Percentiles rank a stretch among this genome's conserved stretches.
Conservation (phyloP, 805 yeast species). For the Komagataella ulmi region DNA sequence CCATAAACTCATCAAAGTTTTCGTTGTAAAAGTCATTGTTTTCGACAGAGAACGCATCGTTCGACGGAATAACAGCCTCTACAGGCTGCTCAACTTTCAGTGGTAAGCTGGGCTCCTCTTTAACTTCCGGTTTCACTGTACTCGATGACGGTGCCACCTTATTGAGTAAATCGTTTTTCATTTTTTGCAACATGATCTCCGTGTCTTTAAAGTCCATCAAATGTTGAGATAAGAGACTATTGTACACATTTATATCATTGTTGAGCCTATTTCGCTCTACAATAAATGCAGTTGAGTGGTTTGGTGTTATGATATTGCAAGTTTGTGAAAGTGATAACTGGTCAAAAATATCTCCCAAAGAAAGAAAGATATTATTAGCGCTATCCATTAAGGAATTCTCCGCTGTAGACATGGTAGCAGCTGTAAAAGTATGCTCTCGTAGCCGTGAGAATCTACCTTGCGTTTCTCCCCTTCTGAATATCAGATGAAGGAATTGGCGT, state of each 20-base stretch:
- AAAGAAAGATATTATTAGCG: constrained; percentile 17
- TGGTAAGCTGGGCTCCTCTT: constrained; percentile 1
- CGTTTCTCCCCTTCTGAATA: neutral
- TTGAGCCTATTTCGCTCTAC: constrained; percentile 12
- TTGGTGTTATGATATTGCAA: constrained; percentile 12
- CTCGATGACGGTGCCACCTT: constrained; percentile 8
- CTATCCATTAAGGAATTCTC: constrained; percentile 14
- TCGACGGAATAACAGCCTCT: neutral
- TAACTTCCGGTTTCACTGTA: constrained; percentile 3
- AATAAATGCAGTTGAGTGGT: constrained; percentile 13
- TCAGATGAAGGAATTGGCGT: neutral
- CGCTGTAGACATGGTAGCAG: constrained; percentile 6
- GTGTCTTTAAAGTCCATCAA: constrained; percentile 15
- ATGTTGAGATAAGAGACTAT: constrained; percentile 15
- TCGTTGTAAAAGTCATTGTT: neutral
- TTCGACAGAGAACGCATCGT: neutral
- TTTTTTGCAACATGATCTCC: constrained; percentile 12
- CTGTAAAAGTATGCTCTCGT: neutral
- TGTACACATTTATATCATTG: constrained; percentile 14
- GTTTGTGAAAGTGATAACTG: constrained; percentile 14
- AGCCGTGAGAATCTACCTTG: neutral
- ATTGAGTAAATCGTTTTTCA: constrained; percentile 14
- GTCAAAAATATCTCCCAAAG: constrained; percentile 19
- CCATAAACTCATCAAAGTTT: constrained; percentile 1
- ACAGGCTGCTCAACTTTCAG: neutral